Base-by-base conservation (phyloP, 176 grass and related monocot species). In the Eremochloa ophiuroides region DNA sequence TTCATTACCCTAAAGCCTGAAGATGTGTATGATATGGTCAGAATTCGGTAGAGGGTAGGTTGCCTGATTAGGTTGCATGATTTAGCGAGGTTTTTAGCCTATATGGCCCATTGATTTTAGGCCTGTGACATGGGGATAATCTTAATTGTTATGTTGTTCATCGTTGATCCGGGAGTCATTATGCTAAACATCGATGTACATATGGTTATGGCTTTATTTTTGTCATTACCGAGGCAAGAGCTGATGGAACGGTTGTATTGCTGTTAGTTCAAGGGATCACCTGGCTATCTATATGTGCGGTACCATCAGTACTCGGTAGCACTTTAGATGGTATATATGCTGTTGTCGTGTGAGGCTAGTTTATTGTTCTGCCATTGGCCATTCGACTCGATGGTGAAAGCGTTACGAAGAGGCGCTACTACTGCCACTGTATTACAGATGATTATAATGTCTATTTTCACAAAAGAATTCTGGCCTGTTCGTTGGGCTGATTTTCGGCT, bases 61-160 rank as follows among this genome's bases (percentile, higher is more conserved):
- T 85, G 22, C 58, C 66, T 81, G 59, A 59, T 26, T 90, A 86
- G 88, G 65, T 72, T 86, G 22, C 59, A 46, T 77, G 30, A 65
- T 89, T 73, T 90, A 83, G 79, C 25, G 31, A 30, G 59, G 73
- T 81, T 82, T 31, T 85, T 23, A 78, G 83, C 78, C 25, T 61
- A 20, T 89, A 75, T 63, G 64, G 87, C 76, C 76, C 71, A 76
- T 85, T 90, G 74, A 82, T 86, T 90, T 85, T 86, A 89, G 88
- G 75, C 80, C 46, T 67, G 23, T 86, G 88, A 74, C 73, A 29
- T 59, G 78, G 46, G 65, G 78, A 89, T 81, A 68, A 84, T 82
- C 58, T 59, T 30, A 77, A 67, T 62, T 86, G 3, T 67, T 73
- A 39, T 86, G 38, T 44, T 85, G 82, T 59, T 90, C 31, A 6